Evolutionary conservation across 1,139 yeast genomes (phyloP).

Genomic region (Torulaspora globosa): DNA sequence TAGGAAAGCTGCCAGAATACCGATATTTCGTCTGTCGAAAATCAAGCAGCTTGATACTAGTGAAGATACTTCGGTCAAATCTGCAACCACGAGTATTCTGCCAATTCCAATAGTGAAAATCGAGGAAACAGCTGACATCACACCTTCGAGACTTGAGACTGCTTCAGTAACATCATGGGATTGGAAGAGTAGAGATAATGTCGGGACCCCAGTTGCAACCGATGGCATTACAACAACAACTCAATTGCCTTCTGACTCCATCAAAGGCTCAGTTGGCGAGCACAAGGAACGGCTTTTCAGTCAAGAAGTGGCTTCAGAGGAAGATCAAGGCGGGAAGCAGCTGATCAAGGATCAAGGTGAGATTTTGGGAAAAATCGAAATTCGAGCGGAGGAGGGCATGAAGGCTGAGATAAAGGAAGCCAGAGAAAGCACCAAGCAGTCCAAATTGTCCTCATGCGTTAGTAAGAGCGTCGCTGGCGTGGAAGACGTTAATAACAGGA

Average conservation of each 20-base stretch:
- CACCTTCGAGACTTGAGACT: background rate
- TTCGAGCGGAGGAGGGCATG: background rate
- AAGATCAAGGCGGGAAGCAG: background rate
- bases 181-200: background rate
- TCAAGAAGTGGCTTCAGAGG: background rate
- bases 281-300: background rate
- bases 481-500: background rate
- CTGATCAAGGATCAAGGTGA: background rate
- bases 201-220: background rate
- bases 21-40: slow-evolving; percentile 27
- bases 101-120: slow-evolving; percentile 9
- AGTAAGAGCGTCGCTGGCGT: too few species aligned
- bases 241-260: background rate
- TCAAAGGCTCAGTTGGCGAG: background rate
- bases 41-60: slow-evolving; percentile 19
- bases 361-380: background rate
- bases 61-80: slow-evolving; percentile 6
- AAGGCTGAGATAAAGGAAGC: background rate
- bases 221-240: background rate
- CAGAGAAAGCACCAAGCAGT: background rate
- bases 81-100: background rate
- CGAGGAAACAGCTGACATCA: slow-evolving; percentile 4
- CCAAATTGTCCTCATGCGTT: too few species aligned
- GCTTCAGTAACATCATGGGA: background rate
- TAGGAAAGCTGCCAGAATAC: slow-evolving; percentile 17